Evolutionary conservation across 352 stramenopile species (phyloP).

Genomic region (Blastocystis sp.): DNA sequence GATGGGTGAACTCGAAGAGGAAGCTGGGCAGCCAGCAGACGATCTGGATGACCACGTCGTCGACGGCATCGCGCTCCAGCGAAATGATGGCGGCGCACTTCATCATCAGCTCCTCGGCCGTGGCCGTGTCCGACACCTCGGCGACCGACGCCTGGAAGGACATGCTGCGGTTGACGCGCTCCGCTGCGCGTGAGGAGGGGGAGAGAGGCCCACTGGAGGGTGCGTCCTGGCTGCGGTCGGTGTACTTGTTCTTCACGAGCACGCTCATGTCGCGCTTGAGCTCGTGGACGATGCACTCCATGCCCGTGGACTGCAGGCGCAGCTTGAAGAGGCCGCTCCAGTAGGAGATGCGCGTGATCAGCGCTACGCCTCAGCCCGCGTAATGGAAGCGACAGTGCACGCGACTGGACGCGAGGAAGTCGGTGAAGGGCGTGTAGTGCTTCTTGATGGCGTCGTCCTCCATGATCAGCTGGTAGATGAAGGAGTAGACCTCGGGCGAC

Average conservation of each 20-base stretch:
- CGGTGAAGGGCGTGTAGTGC: slow-evolving; percentile 47
- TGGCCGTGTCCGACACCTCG: not conserved
- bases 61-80: not conserved
- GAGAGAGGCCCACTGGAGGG: not conserved
- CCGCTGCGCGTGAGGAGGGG: not conserved
- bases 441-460: not conserved
- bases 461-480: slow-evolving; percentile 48
- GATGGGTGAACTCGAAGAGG: slow-evolving; percentile 4
- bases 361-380: not conserved
- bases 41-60: slow-evolving; percentile 33
- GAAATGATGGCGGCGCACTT: slow-evolving; percentile 19
- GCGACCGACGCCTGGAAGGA: not conserved
- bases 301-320: not conserved
- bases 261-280: slow-evolving; percentile 9
- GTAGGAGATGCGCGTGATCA: slow-evolving; percentile 32
- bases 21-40: slow-evolving; percentile 41
- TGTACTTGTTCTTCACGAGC: not conserved
- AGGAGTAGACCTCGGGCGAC: slow-evolving; percentile 52
- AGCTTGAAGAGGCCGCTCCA: slow-evolving; percentile 16
- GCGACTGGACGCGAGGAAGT: slow-evolving; percentile 15
- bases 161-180: not conserved
- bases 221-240: not conserved
- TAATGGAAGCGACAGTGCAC: slow-evolving; percentile 3
- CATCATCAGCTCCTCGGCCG: slow-evolving; percentile 22
- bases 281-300: not conserved